phyloP scores from a whole-genome alignment of 108 stramenopile genomes.

The Parietichytrium sp. region DNA sequence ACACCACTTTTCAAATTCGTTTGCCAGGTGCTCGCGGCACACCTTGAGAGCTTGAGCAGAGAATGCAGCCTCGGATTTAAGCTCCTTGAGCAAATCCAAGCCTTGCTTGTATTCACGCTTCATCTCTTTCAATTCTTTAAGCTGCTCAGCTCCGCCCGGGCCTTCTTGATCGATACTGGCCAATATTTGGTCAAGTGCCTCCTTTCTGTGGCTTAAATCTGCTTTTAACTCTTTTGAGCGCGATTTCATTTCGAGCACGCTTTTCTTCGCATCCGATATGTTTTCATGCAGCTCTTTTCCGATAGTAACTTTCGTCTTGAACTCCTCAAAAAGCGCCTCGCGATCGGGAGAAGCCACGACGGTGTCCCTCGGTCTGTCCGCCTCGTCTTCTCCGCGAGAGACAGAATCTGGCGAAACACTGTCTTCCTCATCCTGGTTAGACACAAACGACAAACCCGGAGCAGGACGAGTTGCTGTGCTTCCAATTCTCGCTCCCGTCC shows the following conservation, averaged over 20 bases:
- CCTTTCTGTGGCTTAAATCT: neutral
- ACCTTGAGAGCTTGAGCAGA: constrained; percentile 36
- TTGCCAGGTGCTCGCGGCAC: neutral
- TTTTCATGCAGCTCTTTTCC: neutral
- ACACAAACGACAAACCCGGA: no score
- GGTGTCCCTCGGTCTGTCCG: no score
- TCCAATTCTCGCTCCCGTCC: no score
- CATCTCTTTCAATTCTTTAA: neutral
- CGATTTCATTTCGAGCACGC: neutral
- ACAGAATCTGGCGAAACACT: no score
- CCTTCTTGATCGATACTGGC: neutral
- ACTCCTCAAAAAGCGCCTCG: neutral
- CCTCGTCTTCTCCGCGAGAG: no score
- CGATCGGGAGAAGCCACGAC: neutral
- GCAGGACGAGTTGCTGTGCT: no score
- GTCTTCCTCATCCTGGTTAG: no score
- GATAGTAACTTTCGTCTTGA: neutral
- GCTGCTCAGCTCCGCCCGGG: neutral
- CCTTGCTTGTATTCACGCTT: neutral
- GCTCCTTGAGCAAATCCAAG: neutral
- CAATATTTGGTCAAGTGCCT: neutral
- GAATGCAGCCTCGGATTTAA: constrained; percentile 43
- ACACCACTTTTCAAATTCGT: neutral
- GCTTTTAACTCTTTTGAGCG: neutral
- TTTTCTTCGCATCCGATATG: neutral